phyloP scores from a whole-genome alignment of 805 yeast species.

The Candida tibetensis region DNA sequence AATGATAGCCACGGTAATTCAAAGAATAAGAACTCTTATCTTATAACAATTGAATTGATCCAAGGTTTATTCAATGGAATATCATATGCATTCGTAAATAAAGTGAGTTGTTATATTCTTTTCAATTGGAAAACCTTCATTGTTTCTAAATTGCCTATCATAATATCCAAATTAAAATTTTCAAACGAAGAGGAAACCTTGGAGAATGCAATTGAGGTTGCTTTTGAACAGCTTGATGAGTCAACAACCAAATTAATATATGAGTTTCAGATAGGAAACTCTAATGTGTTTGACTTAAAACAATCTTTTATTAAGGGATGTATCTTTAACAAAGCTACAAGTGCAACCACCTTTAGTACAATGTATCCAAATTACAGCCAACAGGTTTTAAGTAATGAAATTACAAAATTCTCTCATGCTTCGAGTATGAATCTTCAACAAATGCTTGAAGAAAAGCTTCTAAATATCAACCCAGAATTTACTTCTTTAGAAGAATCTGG shows the following conservation, averaged over 20 bases:
- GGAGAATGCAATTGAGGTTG: constrained; percentile 16
- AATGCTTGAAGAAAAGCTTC: constrained; percentile 30
- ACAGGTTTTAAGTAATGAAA: constrained; percentile 26
- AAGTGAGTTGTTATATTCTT: constrained; percentile 22
- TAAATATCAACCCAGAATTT: constrained; percentile 36
- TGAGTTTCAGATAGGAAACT: constrained; percentile 9
- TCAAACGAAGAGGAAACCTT: constrained; percentile 12
- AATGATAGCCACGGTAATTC: constrained; percentile 9
- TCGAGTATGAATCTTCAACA: constrained; percentile 20
- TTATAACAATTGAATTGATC: constrained; percentile 19
- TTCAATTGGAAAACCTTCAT: constrained; percentile 38
- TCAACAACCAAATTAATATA: neutral
- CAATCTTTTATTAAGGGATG: constrained; percentile 30
- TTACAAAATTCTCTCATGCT: constrained; percentile 18
- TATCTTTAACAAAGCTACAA: constrained; percentile 26
- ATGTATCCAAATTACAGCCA: constrained; percentile 26
- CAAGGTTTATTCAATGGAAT: constrained; percentile 20
- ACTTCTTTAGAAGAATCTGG: constrained; percentile 41
- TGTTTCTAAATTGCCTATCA: constrained; percentile 25
- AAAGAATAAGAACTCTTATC: constrained; percentile 10
- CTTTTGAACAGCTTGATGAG: constrained; percentile 11
- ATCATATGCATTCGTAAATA: constrained; percentile 15
- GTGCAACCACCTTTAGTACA: constrained; percentile 23
- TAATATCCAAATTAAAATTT: constrained; percentile 19
- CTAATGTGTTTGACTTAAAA: constrained; percentile 19